A percentile compares a stretch with the other conserved stretches of the same genome.
Evolutionary conservation across 2,329 filamentous ascomycete genomes (phyloP).

Genomic region (Canariomyces notabilis): DNA sequence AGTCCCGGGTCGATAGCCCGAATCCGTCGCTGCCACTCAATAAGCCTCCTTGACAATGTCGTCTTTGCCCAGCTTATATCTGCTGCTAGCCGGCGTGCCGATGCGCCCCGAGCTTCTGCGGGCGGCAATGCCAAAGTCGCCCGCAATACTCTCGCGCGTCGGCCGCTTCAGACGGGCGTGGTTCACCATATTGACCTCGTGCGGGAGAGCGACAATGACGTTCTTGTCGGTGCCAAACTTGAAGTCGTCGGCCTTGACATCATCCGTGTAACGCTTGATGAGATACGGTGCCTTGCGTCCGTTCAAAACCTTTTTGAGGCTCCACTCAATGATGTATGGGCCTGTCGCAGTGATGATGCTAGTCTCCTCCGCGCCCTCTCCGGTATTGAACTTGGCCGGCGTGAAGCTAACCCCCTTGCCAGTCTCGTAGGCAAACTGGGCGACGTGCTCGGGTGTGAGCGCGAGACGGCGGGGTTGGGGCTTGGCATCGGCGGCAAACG

Average conservation of each 20-base stretch:
- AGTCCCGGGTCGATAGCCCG: no score
- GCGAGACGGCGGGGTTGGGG: conserved; percentile 87
- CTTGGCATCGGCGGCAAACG: conserved; percentile 88
- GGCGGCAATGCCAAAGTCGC: conserved; percentile 41
- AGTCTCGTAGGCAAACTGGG: conserved; percentile 96
- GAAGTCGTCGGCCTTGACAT: conserved; percentile 98
- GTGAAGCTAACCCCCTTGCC: conserved; percentile 83
- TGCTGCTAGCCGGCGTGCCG: conserved; percentile 49
- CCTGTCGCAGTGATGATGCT: conserved; percentile 96
- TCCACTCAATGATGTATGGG: conserved; percentile 96
- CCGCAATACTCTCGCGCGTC: conserved; percentile 87
- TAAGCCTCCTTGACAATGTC: conserved; percentile 60
- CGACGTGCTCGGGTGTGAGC: conserved; percentile 85
- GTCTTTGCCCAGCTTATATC: conserved; percentile 71
- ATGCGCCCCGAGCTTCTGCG: conserved; percentile 50
- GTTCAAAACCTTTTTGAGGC: conserved; percentile 78
- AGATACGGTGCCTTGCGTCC: conserved; percentile 84
- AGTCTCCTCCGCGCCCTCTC: conserved; percentile 73
- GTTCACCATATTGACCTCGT: conserved; percentile 97
- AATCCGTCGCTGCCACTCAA: neutral
- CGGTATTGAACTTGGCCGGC: conserved; percentile 88
- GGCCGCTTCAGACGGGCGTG: conserved; percentile 80
- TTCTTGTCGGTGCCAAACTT: conserved; percentile 96
- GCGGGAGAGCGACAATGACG: conserved; percentile 91
- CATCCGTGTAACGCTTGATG: conserved; percentile 93